Evolutionary conservation across 2,329 filamentous ascomycete genomes (phyloP).

Genomic region (Parafenestella ontariensis): DNA sequence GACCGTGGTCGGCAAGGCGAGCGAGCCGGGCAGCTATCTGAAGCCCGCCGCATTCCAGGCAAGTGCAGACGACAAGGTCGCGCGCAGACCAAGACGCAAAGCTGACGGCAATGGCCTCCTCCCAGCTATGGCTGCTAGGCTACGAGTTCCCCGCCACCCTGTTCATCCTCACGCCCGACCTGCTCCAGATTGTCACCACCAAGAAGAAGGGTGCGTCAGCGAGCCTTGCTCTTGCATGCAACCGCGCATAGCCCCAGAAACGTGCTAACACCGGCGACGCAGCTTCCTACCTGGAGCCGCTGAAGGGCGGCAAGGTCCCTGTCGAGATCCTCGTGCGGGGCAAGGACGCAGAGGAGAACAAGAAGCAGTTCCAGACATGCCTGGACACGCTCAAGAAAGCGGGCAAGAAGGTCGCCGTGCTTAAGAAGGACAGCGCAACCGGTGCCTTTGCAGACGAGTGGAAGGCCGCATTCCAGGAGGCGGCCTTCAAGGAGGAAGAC

Average conservation of each 20-base stretch:
- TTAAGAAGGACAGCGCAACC: slow-evolving; percentile 82
- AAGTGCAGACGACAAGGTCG: slow-evolving; percentile 44
- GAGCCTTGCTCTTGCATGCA: no score
- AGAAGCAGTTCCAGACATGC: slow-evolving; percentile 86
- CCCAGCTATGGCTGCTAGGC: slow-evolving; percentile 94
- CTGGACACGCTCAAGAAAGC: slow-evolving; percentile 85
- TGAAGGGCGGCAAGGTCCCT: slow-evolving; percentile 91
- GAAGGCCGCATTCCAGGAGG: slow-evolving; percentile 79
- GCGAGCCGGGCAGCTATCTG: slow-evolving; percentile 80
- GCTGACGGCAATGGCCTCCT: slow-evolving; percentile 31
- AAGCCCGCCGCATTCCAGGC: slow-evolving; percentile 98
- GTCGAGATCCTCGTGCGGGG: slow-evolving; percentile 90
- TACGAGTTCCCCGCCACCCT: slow-evolving; percentile 98
- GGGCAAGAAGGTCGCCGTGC: slow-evolving; percentile 88
- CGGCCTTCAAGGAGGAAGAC: slow-evolving; percentile 81
- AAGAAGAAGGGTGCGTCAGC: slow-evolving; percentile 83
- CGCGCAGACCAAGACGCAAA: background rate
- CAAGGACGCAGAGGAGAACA: slow-evolving; percentile 90
- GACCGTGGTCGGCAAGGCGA: slow-evolving; percentile 90
- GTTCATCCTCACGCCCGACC: slow-evolving; percentile 88
- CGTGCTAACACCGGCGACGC: slow-evolving; percentile 46
- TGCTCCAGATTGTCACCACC: slow-evolving; percentile 91
- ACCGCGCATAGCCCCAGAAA: background rate
- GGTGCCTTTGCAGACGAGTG: slow-evolving; percentile 96
- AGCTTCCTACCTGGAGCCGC: slow-evolving; percentile 91